Evolutionary conservation across 2,329 filamentous ascomycete genomes (phyloP).

Genomic region (Pezicula carpinea): DNA sequence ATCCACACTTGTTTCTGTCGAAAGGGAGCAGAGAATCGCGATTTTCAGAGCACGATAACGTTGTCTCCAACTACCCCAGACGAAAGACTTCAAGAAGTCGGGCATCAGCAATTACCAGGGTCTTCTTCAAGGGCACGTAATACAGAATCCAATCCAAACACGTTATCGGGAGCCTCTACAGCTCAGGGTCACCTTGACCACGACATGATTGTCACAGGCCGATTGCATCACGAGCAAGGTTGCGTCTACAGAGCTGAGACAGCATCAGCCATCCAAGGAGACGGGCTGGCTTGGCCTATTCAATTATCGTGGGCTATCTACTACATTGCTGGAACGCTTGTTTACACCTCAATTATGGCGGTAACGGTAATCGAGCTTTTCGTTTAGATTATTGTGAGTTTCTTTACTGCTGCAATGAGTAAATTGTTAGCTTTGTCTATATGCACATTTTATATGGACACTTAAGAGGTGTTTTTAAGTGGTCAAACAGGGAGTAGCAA

Average conservation of each 20-base stretch:
- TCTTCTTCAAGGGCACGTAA: too few relatives aligned
- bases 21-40: background rate
- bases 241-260: background rate
- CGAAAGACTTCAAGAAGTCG: too few relatives aligned
- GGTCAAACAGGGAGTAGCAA: too few relatives aligned
- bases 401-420: background rate
- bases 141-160: too few relatives aligned
- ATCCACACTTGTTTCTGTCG: conserved; percentile 19
- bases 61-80: background rate
- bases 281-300: conserved; percentile 25
- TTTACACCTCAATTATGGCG: conserved; percentile 30
- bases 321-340: conserved; percentile 28
- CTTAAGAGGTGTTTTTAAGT: too few relatives aligned
- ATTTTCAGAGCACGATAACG: background rate
- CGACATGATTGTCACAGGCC: background rate
- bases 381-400: conserved; percentile 23
- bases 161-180: too few relatives aligned
- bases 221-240: background rate
- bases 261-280: conserved; percentile 21
- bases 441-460: background rate
- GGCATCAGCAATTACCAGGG: too few relatives aligned
- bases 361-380: conserved; percentile 29
- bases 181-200: too few relatives aligned
- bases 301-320: conserved; percentile 30
- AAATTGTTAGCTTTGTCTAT: background rate